These are phyloP conservation scores for Capsicum baccatum DNA, from an alignment of 257 asterid genomes.

Conservation along the genomic window DNA sequence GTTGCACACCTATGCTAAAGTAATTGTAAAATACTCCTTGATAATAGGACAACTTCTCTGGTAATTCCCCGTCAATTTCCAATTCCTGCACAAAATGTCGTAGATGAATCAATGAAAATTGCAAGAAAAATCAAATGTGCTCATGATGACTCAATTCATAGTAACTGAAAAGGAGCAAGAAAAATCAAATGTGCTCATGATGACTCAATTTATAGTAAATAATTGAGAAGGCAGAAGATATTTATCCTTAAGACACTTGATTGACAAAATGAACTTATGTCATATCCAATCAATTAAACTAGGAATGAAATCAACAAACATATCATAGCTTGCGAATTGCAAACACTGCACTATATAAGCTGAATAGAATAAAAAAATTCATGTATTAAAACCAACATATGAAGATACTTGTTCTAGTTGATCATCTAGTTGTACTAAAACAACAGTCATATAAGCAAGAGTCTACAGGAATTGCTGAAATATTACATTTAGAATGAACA, in stretches of 20 bases:
- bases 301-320: not conserved
- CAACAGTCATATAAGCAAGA: conserved; percentile 9
- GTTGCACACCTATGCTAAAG: conserved; percentile 86
- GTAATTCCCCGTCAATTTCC: conserved; percentile 65
- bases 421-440: not conserved
- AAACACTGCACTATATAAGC: not conserved
- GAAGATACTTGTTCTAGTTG: not conserved
- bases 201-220: not conserved
- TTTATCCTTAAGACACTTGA: conserved; percentile 12
- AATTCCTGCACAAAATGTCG: conserved; percentile 57
- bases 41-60: conserved; percentile 71
- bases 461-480: not conserved
- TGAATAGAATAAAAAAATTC: not conserved
- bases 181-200: not conserved
- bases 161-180: not conserved
- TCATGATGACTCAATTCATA: no score
- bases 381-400: not conserved
- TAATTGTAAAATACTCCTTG: conserved; percentile 95
- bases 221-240: not conserved
- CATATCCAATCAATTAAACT: not conserved
- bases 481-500: conserved; percentile 4
- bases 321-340: conserved; percentile 5
- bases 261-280: not conserved
- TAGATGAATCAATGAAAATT: conserved; percentile 13
- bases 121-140: not conserved